phyloP scores from a whole-genome alignment of 1,139 yeast genomes.

The Kodamaea ohmeri region DNA sequence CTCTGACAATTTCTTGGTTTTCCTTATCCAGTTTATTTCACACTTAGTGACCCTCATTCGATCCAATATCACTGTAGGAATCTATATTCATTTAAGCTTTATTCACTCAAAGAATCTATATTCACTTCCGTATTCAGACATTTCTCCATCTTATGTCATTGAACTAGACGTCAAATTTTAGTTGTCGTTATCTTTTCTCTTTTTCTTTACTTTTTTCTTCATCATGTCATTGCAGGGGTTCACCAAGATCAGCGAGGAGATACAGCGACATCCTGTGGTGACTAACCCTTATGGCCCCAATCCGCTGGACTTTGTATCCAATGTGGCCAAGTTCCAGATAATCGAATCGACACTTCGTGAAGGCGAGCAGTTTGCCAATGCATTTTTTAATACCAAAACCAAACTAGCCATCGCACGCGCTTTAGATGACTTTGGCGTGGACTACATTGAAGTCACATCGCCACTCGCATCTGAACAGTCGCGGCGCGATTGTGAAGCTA shows the following conservation, averaged over 20 bases:
- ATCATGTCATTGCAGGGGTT: conserved; percentile 9
- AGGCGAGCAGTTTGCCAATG: conserved; percentile 62
- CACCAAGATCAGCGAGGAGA: conserved; percentile 11
- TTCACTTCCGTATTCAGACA: too few species aligned
- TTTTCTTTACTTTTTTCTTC: conserved; percentile 1
- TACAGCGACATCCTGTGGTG: conserved; percentile 7
- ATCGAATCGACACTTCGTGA: conserved; percentile 58
- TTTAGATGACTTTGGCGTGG: conserved; percentile 58
- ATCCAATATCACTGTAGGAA: too few species aligned
- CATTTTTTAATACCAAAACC: conserved; percentile 53
- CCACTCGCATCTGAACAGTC: conserved; percentile 60
- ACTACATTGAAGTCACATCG: conserved; percentile 56
- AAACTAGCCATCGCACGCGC: conserved; percentile 58
- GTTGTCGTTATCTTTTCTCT: too few species aligned
- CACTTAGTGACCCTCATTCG: too few species aligned
- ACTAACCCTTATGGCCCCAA: conserved; percentile 57
- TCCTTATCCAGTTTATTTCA: too few species aligned
- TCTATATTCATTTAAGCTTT: too few species aligned
- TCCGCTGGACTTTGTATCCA: conserved; percentile 56
- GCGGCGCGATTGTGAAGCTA: conserved; percentile 54
- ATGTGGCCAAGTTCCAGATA: conserved; percentile 50
- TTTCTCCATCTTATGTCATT: too few species aligned
- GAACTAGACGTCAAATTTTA: too few species aligned
- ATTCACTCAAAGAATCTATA: too few species aligned
- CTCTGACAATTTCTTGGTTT: too few species aligned